Conservation (phyloP, 2,329 filamentous ascomycete genomes). For the Pseudogymnoascus sp. region DNA sequence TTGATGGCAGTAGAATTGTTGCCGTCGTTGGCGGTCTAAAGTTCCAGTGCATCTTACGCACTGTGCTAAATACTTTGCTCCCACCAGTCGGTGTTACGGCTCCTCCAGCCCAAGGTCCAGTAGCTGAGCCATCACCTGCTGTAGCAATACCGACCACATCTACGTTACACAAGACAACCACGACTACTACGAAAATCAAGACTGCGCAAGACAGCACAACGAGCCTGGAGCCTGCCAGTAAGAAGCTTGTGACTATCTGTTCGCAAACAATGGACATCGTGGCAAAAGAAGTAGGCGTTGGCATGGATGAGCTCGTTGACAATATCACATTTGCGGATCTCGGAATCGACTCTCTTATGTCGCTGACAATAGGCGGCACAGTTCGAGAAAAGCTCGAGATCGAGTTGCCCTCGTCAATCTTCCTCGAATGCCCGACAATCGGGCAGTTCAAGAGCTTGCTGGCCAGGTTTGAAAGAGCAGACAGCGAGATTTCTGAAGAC, state of each 20-base stretch:
- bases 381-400: conserved; percentile 52
- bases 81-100: conserved; percentile 48
- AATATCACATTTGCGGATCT: conserved; percentile 50
- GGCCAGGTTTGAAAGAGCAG: conserved; percentile 31
- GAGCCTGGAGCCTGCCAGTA: conserved; percentile 43
- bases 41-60: conserved; percentile 39
- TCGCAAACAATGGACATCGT: conserved; percentile 45
- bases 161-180: conserved; percentile 26
- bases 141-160: conserved; percentile 26
- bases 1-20: conserved; percentile 33
- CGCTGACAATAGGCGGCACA: conserved; percentile 48
- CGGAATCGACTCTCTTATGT: conserved; percentile 56
- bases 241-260: conserved; percentile 41
- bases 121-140: conserved; percentile 31
- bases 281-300: conserved; percentile 49
- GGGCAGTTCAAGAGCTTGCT: conserved; percentile 44
- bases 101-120: conserved; percentile 30
- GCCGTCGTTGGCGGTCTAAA: conserved; percentile 23
- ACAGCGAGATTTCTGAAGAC: neutral
- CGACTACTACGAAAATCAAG: conserved; percentile 33
- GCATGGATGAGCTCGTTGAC: conserved; percentile 47
- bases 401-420: conserved; percentile 45
- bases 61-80: conserved; percentile 59
- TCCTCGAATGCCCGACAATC: conserved; percentile 47
- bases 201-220: conserved; percentile 38